These are phyloP conservation scores for Monosporascus sp. DNA, from an alignment of 2,329 filamentous ascomycete species.

Conservation along the genomic window DNA sequence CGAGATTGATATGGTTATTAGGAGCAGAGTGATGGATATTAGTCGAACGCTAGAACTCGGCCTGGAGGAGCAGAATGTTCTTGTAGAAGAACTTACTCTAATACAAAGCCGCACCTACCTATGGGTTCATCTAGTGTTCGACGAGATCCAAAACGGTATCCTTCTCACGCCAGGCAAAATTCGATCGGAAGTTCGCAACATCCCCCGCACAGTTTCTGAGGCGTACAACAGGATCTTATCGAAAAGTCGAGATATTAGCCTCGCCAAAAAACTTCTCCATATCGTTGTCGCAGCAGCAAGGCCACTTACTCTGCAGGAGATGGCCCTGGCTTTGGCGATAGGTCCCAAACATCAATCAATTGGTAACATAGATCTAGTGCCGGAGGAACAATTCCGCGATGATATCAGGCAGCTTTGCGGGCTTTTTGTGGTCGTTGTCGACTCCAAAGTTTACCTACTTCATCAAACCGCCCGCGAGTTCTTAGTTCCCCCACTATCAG, in stretches of 20 bases:
- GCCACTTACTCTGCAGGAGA: constrained; percentile 29
- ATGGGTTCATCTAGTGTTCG: constrained; percentile 17
- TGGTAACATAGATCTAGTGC: too few relatives aligned
- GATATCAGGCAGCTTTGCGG: constrained; percentile 27
- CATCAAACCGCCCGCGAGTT: constrained; percentile 37
- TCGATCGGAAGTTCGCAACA: background rate
- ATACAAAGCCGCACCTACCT: constrained; percentile 20
- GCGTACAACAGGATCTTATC: constrained; percentile 32
- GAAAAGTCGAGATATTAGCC: constrained; percentile 17
- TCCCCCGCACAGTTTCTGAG: constrained; percentile 22
- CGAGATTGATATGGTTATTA: constrained; percentile 27
- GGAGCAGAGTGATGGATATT: constrained; percentile 12
- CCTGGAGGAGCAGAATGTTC: background rate
- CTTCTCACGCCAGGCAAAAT: background rate
- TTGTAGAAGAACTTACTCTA: constrained; percentile 7
- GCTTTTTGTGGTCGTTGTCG: constrained; percentile 29
- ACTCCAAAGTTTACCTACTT: constrained; percentile 30
- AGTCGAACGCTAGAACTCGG: background rate
- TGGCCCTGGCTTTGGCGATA: constrained; percentile 20
- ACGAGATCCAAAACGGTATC: constrained; percentile 10
- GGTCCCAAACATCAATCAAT: background rate
- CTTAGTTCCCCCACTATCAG: constrained; percentile 12
- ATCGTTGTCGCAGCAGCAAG: constrained; percentile 28
- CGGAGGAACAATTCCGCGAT: constrained; percentile 8
- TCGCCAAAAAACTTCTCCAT: constrained; percentile 27